These are phyloP conservation scores for Lupinus albus DNA, from an alignment of 306 rosid species.

Conservation along the genomic window DNA sequence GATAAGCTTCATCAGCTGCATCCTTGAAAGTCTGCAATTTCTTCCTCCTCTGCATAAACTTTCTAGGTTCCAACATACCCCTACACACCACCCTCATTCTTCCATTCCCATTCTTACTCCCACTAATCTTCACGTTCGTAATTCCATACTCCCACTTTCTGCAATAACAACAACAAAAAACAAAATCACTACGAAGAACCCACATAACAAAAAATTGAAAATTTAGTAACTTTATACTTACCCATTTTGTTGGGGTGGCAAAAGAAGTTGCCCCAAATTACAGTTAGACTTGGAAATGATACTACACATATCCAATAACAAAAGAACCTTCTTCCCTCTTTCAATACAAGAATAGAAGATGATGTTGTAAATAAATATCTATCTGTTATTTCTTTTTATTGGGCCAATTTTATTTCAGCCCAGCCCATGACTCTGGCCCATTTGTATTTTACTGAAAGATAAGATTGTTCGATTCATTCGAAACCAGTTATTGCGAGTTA, in stretches of 20 bases:
- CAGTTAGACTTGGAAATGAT: constrained; percentile 48
- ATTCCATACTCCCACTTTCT: constrained; percentile 55
- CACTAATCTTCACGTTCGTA: constrained; percentile 51
- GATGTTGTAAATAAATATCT: constrained; percentile 34
- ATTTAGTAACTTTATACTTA: constrained; percentile 24
- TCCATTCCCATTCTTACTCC: constrained; percentile 45
- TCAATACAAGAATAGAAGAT: not conserved
- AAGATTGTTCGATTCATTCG: not conserved
- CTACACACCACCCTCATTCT: constrained; percentile 60
- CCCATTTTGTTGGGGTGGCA: constrained; percentile 38
- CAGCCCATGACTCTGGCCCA: constrained; percentile 32
- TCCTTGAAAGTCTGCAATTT: constrained; percentile 65
- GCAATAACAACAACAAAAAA: constrained; percentile 20
- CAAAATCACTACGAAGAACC: not conserved
- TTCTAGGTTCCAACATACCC: constrained; percentile 86
- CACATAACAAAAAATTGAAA: not conserved
- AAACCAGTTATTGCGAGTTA: not conserved
- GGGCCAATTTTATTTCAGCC: not conserved
- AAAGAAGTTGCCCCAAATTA: constrained; percentile 38
- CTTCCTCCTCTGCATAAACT: constrained; percentile 74
- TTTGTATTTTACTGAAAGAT: too few species aligned
- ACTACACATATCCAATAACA: constrained; percentile 39
- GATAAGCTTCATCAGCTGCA: constrained; percentile 73
- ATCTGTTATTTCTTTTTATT: not conserved
- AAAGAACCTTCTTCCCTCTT: too few species aligned